Conservation (phyloP, 495 filamentous ascomycete species). For the Penicillium silybi region DNA sequence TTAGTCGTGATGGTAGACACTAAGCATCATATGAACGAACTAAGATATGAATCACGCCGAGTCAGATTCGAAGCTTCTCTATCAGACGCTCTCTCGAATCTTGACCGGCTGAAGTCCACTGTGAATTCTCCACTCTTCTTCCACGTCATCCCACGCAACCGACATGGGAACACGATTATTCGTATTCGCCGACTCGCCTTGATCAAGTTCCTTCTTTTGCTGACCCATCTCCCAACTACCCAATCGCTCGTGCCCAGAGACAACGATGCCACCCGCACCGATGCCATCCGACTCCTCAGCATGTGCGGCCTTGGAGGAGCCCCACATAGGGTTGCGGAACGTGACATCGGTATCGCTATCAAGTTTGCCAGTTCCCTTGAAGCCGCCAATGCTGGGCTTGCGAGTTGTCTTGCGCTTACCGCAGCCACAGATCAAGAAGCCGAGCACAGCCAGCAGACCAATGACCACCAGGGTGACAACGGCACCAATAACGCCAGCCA, state of each 20-base stretch:
- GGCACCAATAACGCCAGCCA: slow-evolving; percentile 55
- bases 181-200: background rate
- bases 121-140: slow-evolving; percentile 31
- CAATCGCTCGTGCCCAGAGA: slow-evolving; percentile 41
- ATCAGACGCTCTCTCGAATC: slow-evolving; percentile 34
- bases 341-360: slow-evolving; percentile 48
- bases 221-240: slow-evolving; percentile 53
- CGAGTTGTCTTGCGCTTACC: slow-evolving; percentile 24
- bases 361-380: slow-evolving; percentile 48
- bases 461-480: slow-evolving; percentile 37
- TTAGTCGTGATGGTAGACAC: too few relatives aligned
- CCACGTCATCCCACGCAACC: slow-evolving; percentile 10
- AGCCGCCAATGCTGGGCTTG: slow-evolving; percentile 36
- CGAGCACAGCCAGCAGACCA: slow-evolving; percentile 19
- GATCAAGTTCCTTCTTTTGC: slow-evolving; percentile 14
- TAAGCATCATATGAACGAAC: too few relatives aligned
- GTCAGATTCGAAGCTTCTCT: background rate
- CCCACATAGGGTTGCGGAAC: slow-evolving; percentile 28
- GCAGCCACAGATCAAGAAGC: slow-evolving; percentile 41
- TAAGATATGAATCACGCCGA: too few relatives aligned
- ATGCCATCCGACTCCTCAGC: slow-evolving; percentile 10
- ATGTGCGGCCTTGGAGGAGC: slow-evolving; percentile 16
- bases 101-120: slow-evolving; percentile 28
- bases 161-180: slow-evolving; percentile 1
- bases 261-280: slow-evolving; percentile 17